These are phyloP conservation scores for Sarcodon sp. DNA, from an alignment of 768 basidiomycete genomes.

Conservation along the genomic window DNA sequence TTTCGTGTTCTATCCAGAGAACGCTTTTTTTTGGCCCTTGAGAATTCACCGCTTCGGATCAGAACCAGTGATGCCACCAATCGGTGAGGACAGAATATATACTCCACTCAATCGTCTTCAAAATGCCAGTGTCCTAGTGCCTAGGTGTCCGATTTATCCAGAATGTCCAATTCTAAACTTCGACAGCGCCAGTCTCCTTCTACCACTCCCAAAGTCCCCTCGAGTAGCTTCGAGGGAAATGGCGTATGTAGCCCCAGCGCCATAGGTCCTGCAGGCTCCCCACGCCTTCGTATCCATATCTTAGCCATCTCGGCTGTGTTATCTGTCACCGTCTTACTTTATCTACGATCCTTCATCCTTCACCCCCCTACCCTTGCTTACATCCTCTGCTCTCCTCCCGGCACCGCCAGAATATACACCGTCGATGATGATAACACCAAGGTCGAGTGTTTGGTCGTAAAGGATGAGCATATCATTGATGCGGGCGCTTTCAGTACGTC, in stretches of 20 bases:
- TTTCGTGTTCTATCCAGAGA: too few relatives aligned
- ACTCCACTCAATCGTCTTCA: not conserved
- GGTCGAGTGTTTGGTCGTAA: conserved; percentile 53
- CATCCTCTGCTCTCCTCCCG: conserved; percentile 47
- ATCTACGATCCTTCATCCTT: not conserved
- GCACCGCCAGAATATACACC: conserved; percentile 40
- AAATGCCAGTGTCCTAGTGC: too few relatives aligned
- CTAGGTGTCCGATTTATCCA: not conserved
- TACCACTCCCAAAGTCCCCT: not conserved
- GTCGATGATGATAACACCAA: conserved; percentile 41
- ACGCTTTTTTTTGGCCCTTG: too few relatives aligned
- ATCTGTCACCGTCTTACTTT: not conserved
- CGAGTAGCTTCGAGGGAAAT: not conserved
- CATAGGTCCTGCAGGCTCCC: not conserved
- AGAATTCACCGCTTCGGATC: not conserved
- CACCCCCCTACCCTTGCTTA: conserved; percentile 20
- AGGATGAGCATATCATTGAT: conserved; percentile 34
- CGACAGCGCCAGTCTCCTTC: not conserved
- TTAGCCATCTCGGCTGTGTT: not conserved
- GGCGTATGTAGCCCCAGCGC: not conserved
- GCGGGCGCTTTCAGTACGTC: conserved; percentile 44
- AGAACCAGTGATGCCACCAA: not conserved
- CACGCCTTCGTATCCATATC: not conserved
- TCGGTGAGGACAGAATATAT: not conserved
- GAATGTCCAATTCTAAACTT: not conserved